A percentile compares a stretch with the other conserved stretches of the same genome.
These are phyloP conservation scores for Eucalyptus cloeziana DNA, from an alignment of 345 rosid species.

Conservation along the genomic window DNA sequence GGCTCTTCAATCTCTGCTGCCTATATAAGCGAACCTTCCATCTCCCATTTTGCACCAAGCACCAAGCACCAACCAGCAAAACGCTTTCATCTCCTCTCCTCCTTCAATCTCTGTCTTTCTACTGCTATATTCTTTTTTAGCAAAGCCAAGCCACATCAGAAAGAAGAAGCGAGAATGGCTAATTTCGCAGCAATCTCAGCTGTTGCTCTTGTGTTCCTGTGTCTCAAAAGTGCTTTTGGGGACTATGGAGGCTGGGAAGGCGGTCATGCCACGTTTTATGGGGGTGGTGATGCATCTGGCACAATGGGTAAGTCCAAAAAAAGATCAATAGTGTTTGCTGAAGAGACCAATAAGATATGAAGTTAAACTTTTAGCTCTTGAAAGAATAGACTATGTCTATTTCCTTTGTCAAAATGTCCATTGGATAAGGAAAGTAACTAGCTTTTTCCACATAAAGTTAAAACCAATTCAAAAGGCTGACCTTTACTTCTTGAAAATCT, in stretches of 20 bases:
- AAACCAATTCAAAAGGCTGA: neutral
- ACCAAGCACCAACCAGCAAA: neutral
- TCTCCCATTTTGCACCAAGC: neutral
- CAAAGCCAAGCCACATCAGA: neutral
- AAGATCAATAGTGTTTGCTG: neutral
- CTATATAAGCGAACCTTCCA: slow-evolving; percentile 8
- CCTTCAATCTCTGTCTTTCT: neutral
- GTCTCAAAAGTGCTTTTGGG: slow-evolving; percentile 21
- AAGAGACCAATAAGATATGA: neutral
- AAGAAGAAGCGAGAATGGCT: slow-evolving; percentile 3
- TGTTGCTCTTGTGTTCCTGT: slow-evolving; percentile 13
- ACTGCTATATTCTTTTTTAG: neutral
- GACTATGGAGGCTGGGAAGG: slow-evolving; percentile 69
- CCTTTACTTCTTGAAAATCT: neutral
- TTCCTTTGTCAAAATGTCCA: neutral
- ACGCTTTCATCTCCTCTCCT: neutral
- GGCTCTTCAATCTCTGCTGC: neutral
- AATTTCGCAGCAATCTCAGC: neutral
- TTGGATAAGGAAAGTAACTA: neutral
- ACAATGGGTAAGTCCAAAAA: slow-evolving; percentile 52
- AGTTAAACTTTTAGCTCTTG: neutral
- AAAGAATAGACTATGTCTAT: neutral
- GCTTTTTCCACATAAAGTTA: neutral
- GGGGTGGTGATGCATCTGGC: slow-evolving; percentile 80
- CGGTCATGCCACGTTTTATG: slow-evolving; percentile 75